Conservation (phyloP, 768 basidiomycete genomes). For the Crassisporium funariophilum region DNA sequence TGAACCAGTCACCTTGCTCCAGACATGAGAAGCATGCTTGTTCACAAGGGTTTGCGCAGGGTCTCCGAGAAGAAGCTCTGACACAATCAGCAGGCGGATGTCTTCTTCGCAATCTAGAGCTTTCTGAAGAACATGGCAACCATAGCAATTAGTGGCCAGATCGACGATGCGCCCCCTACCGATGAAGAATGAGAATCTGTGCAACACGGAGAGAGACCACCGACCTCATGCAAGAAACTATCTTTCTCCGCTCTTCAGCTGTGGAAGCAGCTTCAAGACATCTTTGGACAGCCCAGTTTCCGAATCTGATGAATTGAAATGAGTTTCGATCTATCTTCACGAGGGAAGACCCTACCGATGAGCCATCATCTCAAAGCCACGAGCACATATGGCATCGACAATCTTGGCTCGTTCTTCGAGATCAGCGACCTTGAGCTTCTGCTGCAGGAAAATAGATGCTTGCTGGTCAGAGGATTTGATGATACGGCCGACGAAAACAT, state of each 20-base stretch:
- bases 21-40: slow-evolving; percentile 90
- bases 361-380: slow-evolving; percentile 93
- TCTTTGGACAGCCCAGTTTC: slow-evolving; percentile 90
- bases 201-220: slow-evolving; percentile 10
- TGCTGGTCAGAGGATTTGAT: slow-evolving; percentile 91
- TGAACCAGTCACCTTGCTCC: slow-evolving; percentile 69
- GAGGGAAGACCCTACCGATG: slow-evolving; percentile 53
- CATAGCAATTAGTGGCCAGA: slow-evolving; percentile 86
- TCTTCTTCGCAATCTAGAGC: slow-evolving; percentile 91
- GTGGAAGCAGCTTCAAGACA: slow-evolving; percentile 82
- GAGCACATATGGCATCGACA: slow-evolving; percentile 81
- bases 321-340: slow-evolving; percentile 4
- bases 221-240: slow-evolving; percentile 86
- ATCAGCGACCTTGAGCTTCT: slow-evolving; percentile 88
- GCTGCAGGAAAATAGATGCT: slow-evolving; percentile 87
- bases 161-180: slow-evolving; percentile 80
- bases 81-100: slow-evolving; percentile 78
- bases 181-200: not conserved
- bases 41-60: slow-evolving; percentile 86
- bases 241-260: slow-evolving; percentile 74
- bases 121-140: slow-evolving; percentile 88
- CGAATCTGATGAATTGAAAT: slow-evolving; percentile 57
- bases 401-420: slow-evolving; percentile 77
- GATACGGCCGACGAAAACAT: slow-evolving; percentile 79
- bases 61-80: slow-evolving; percentile 81